Conservation (phyloP, 75 land plant species). For the Ceratopteris richardii region DNA sequence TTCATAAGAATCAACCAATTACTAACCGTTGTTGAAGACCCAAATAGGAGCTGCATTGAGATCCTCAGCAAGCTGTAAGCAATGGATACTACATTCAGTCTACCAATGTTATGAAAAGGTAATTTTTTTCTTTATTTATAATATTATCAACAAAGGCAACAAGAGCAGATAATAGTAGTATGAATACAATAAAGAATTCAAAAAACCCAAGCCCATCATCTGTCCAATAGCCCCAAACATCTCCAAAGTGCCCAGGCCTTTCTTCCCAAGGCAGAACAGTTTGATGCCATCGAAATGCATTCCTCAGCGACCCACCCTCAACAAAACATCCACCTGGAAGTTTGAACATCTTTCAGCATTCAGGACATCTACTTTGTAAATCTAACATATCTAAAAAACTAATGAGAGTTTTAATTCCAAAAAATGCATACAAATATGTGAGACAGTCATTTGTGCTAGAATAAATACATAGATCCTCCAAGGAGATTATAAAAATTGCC, state of each 20-base stretch:
- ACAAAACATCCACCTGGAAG: slow-evolving; percentile 87
- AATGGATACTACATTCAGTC: too few species aligned
- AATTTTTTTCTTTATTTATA: too few species aligned
- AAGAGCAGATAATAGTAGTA: background rate
- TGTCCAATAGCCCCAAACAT: slow-evolving; percentile 98
- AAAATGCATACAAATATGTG: background rate
- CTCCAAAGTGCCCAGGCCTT: slow-evolving; percentile 96
- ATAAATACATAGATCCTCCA: too few species aligned
- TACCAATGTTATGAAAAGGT: too few species aligned
- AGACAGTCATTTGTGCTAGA: too few species aligned
- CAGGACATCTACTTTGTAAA: background rate
- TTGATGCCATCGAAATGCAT: slow-evolving; percentile 89
- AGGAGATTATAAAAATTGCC: too few species aligned
- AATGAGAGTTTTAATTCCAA: background rate
- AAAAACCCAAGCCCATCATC: slow-evolving; percentile 94
- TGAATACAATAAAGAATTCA: slow-evolving; percentile 76
- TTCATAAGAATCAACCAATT: too few species aligned
- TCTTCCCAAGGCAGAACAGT: slow-evolving; percentile 88
- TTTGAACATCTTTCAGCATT: background rate
- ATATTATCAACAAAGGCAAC: too few species aligned
- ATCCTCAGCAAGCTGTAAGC: slow-evolving; percentile 78
- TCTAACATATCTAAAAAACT: background rate
- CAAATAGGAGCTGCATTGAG: slow-evolving; percentile 69
- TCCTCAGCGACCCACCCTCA: slow-evolving; percentile 76
- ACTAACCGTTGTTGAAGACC: slow-evolving; percentile 84